Percentiles rank a stretch among this genome's conserved stretches.
Conservation (phyloP, 2,329 filamentous ascomycete genomes). For the Trichophyton rubrum region DNA sequence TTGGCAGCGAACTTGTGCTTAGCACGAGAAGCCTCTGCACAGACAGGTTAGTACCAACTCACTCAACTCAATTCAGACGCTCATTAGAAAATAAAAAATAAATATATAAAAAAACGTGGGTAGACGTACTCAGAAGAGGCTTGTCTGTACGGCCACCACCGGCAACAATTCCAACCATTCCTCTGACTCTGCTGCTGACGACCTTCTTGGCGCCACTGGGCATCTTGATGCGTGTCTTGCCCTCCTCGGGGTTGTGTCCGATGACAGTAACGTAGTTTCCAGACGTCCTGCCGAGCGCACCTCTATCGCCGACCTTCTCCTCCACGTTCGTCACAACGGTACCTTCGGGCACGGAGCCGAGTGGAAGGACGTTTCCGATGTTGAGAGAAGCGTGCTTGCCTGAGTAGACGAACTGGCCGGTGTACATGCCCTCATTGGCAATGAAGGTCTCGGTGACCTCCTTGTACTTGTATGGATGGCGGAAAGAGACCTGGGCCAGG, state of each 20-base stretch:
- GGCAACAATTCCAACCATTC: conserved; percentile 99
- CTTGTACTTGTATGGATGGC: conserved; percentile 97
- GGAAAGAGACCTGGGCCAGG: conserved; percentile 92
- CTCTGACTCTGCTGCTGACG: conserved; percentile 77
- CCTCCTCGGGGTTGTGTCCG: conserved; percentile 95
- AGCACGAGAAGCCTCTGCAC: conserved; percentile 87
- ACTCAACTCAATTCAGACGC: not conserved
- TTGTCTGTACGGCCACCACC: conserved; percentile 99
- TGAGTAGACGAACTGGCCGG: conserved; percentile 99
- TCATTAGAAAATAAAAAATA: too few species aligned
- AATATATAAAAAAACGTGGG: not conserved
- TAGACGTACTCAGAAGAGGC: conserved; percentile 69
- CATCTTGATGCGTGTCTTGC: conserved; percentile 99
- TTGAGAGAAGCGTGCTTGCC: conserved; percentile 97
- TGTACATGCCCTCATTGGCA: conserved; percentile 99
- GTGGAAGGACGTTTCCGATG: conserved; percentile 93
- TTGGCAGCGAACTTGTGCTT: conserved; percentile 99
- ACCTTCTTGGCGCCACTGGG: conserved; percentile 99
- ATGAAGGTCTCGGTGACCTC: conserved; percentile 98
- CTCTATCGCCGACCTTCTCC: conserved; percentile 96
- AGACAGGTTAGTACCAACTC: conserved; percentile 23
- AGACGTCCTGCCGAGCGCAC: conserved; percentile 88
- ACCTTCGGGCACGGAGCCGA: conserved; percentile 93
- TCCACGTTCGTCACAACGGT: conserved; percentile 99
- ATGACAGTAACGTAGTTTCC: conserved; percentile 99